These are phyloP conservation scores for Anthoceros angustus DNA, from an alignment of 225 moss, liverwort and hornwort species.

Conservation along the genomic window DNA sequence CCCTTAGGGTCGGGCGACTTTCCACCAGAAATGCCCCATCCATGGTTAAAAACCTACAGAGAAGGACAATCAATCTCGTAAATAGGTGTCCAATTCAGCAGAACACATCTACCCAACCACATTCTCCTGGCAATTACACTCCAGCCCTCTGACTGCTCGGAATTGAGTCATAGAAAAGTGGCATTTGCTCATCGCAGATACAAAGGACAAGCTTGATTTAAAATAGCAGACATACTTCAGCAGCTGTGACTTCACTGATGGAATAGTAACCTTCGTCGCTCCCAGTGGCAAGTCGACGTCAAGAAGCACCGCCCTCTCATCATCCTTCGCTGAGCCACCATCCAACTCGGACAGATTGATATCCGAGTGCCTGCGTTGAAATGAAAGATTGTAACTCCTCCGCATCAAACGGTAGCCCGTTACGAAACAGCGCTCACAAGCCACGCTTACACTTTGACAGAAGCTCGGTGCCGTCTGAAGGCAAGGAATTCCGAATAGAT, in stretches of 20 bases:
- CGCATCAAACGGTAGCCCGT: too few relatives aligned
- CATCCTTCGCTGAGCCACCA: slow-evolving; percentile 25
- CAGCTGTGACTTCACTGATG: slow-evolving; percentile 56
- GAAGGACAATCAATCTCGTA: slow-evolving; percentile 7
- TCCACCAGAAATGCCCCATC: slow-evolving; percentile 70
- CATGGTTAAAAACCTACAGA: slow-evolving; percentile 64
- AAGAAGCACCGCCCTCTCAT: slow-evolving; percentile 47
- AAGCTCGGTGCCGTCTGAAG: slow-evolving; percentile 33
- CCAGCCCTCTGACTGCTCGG: not conserved
- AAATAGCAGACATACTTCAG: slow-evolving; percentile 28
- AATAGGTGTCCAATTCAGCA: slow-evolving; percentile 2
- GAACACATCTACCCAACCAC: not conserved
- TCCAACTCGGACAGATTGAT: slow-evolving; percentile 28
- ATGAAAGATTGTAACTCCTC: slow-evolving; percentile 5
- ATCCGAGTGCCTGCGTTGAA: slow-evolving; percentile 42
- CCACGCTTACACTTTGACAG: slow-evolving; percentile 51
- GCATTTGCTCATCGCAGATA: not conserved
- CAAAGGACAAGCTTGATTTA: not conserved
- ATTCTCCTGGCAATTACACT: not conserved
- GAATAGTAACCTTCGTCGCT: slow-evolving; percentile 28
- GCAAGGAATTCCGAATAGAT: slow-evolving; percentile 79
- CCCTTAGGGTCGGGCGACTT: slow-evolving; percentile 56
- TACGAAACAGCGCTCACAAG: not conserved
- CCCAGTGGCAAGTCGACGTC: slow-evolving; percentile 39
- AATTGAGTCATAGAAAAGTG: not conserved